phyloP scores from a whole-genome alignment of 129 eudicot genomes.

The Helianthus tuberosus region DNA sequence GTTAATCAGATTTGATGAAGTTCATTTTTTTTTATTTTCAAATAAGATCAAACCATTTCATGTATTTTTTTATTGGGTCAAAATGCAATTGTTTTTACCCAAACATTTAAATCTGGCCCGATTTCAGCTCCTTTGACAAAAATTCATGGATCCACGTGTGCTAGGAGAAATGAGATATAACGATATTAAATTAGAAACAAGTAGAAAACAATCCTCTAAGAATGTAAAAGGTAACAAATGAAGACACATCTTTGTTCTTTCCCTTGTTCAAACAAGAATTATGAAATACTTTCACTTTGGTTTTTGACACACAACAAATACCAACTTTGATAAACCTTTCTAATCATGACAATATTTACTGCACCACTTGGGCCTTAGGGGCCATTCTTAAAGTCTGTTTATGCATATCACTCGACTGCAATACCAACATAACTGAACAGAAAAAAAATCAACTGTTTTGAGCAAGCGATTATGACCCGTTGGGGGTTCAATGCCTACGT shows the following conservation, averaged over 20 bases:
- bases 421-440: conserved; percentile 24
- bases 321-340: background rate
- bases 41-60: too few species aligned
- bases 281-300: too few species aligned
- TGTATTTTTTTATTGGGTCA: too few species aligned
- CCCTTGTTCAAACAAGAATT: conserved; percentile 35
- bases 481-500: conserved; percentile 30
- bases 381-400: conserved; percentile 39
- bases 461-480: conserved; percentile 41
- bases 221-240: conserved; percentile 33
- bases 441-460: conserved; percentile 33
- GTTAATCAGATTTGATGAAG: too few species aligned
- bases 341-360: conserved; percentile 32
- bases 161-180: background rate
- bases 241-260: conserved; percentile 9
- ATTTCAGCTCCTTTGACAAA: background rate
- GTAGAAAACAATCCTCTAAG: conserved; percentile 30
- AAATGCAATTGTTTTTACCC: too few species aligned
- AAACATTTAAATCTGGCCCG: too few species aligned
- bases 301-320: too few species aligned
- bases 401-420: conserved; percentile 41
- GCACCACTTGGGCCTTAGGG: conserved; percentile 10
- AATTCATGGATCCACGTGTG: background rate
- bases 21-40: too few species aligned
- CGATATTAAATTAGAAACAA: conserved; percentile 30